Conservation (phyloP, 1,139 yeast species). For the Yamadazyma kanchanaburiensis region DNA sequence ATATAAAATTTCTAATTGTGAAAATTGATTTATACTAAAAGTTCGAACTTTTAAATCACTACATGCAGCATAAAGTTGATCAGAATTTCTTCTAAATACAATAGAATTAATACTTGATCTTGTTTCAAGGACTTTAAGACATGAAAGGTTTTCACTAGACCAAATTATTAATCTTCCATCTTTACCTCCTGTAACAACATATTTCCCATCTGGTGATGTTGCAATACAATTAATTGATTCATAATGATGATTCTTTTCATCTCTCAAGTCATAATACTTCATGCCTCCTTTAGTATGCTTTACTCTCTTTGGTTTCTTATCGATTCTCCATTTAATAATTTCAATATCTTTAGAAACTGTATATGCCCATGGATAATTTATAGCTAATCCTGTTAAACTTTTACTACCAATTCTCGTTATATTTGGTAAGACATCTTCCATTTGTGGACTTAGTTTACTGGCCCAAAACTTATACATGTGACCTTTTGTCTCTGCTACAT, state of each 20-base stretch:
- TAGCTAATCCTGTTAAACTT: slow-evolving; percentile 52
- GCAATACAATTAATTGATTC: slow-evolving; percentile 78
- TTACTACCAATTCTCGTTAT: slow-evolving; percentile 59
- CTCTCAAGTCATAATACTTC: slow-evolving; percentile 32
- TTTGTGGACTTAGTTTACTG: slow-evolving; percentile 39
- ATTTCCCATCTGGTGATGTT: slow-evolving; percentile 83
- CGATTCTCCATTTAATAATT: slow-evolving; percentile 70
- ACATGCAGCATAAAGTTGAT: slow-evolving; percentile 88
- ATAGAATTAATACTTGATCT: slow-evolving; percentile 71
- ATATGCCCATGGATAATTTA: slow-evolving; percentile 60
- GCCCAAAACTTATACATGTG: slow-evolving; percentile 69
- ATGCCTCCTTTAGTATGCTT: slow-evolving; percentile 67
- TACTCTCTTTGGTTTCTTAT: slow-evolving; percentile 40
- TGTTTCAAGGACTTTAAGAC: slow-evolving; percentile 74
- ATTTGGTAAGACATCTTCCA: slow-evolving; percentile 34
- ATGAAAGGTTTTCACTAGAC: slow-evolving; percentile 75
- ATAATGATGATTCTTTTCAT: slow-evolving; percentile 60
- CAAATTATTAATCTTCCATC: slow-evolving; percentile 81
- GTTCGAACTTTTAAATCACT: slow-evolving; percentile 89
- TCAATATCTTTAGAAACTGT: slow-evolving; percentile 83
- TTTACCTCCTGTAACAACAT: slow-evolving; percentile 85
- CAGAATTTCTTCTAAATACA: slow-evolving; percentile 74
- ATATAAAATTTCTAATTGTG: slow-evolving; percentile 85
- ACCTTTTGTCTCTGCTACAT: slow-evolving; percentile 88
- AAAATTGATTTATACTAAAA: slow-evolving; percentile 77